Conservation (phyloP, 116 monocot genomes). For the Cymodocea nodosa region DNA sequence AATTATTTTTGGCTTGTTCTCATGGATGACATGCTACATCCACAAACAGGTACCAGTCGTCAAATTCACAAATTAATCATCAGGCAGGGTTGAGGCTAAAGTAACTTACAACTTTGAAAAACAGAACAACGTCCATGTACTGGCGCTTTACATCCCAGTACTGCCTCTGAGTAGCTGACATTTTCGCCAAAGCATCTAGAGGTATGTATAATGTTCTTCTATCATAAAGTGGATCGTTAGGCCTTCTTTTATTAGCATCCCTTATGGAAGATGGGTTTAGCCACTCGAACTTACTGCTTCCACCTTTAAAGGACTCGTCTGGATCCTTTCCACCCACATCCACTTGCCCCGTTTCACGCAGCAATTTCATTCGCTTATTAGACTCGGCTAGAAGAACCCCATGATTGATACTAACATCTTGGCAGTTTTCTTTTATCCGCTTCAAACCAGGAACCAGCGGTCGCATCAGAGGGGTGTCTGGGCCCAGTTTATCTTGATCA, state of each 20-base stretch:
- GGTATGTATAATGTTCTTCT: conserved; percentile 83
- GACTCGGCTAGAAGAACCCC: conserved; percentile 15
- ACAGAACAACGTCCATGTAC: conserved; percentile 92
- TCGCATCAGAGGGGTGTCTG: conserved; percentile 64
- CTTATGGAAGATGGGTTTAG: conserved; percentile 63
- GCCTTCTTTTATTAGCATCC: conserved; percentile 70
- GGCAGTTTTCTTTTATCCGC: conserved; percentile 48
- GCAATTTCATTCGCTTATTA: conserved; percentile 45
- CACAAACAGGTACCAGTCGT: too few relatives aligned
- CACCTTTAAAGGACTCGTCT: conserved; percentile 20
- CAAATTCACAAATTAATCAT: not conserved
- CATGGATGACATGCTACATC: too few relatives aligned
- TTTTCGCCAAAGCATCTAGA: conserved; percentile 56
- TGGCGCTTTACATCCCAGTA: conserved; percentile 87
- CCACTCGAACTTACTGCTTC: conserved; percentile 77
- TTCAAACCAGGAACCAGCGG: conserved; percentile 58
- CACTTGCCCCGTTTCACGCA: conserved; percentile 7
- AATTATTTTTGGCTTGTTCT: too few relatives aligned
- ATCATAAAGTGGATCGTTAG: conserved; percentile 69
- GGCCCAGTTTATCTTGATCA: conserved; percentile 21
- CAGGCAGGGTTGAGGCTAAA: not conserved
- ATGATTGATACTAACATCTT: conserved; percentile 2
- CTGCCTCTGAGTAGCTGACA: conserved; percentile 94
- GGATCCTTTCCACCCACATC: conserved; percentile 4
- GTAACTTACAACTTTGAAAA: conserved; percentile 91